Evolutionary conservation across 2,329 filamentous ascomycete species (phyloP), one percentile per base, ranked within the genome.

Genomic region (Aspergillus neoniger): DNA sequence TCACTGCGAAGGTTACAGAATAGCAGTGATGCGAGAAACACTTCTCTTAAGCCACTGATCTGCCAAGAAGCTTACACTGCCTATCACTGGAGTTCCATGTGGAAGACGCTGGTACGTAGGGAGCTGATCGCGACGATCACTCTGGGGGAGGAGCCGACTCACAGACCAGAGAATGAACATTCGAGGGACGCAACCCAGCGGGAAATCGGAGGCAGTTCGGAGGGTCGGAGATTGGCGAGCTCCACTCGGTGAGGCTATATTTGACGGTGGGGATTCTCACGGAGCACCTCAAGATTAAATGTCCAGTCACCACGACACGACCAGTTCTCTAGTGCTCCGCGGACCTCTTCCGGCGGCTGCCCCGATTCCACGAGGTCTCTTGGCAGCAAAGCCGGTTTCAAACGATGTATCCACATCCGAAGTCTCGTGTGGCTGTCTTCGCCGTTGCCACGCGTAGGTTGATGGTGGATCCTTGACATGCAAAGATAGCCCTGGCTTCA

Each of bases 161-260:
- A 57, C 55, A 51, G 52, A 39, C 52, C 52, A 55, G 52, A 36
- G 43, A 30, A 43, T 23, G 38, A 41, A 43, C 52, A 36, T 43
- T 44, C 28, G 12, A 43, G 38, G 41, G 41, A 14, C 41, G n/a
- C 9, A n/a, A 19, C 8, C 17, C 39, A 43, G 41, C 19, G 10
- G 41, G 41, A 23, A 44, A 23, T 21, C 19, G 41, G 41, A 10
- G 19, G 19, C 41, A 21, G 41, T 44, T 36, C 41, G 41, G 41
- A 44, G 41, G 19, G 10, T 14, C 41, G 41, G 41, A 44, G 10
- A 23, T 44, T 44, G 41, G 41, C 41, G 32, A 36, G 32, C 12
- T 36, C 32, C 32, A 36, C 32, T 12, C 5, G 10, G 41, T 23
- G 41, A 44, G 5, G 19, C 32, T 36, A 36, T 36, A 36, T 36